phyloP scores from a whole-genome alignment of 2,329 filamentous ascomycete genomes.

The Colletotrichum cordylinicola region DNA sequence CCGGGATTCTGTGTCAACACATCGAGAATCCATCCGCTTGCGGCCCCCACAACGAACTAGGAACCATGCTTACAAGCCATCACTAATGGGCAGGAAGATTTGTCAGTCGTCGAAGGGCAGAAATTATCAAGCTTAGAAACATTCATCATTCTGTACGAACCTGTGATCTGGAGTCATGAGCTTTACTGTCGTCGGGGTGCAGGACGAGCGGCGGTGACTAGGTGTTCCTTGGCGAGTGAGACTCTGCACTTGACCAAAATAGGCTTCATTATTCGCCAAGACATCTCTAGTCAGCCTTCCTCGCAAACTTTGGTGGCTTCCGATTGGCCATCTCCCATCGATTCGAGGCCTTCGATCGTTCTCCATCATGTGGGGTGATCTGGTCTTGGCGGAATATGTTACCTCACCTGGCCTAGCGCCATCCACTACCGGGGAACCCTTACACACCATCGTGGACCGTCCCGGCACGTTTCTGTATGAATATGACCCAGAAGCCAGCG shows the following conservation, averaged over 20 bases:
- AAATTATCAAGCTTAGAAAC: neutral
- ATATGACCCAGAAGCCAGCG: neutral
- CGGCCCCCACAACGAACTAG: neutral
- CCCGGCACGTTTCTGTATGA: neutral
- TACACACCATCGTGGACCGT: neutral
- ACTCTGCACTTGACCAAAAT: neutral
- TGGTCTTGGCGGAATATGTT: neutral
- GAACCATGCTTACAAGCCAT: neutral
- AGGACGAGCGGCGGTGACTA: neutral
- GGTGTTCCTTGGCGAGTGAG: neutral
- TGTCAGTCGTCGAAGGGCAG: neutral
- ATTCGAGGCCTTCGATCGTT: neutral
- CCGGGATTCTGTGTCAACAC: neutral
- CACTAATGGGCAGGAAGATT: neutral
- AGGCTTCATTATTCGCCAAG: neutral
- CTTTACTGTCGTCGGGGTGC: neutral
- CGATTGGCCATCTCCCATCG: neutral
- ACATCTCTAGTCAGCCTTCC: neutral
- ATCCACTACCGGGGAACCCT: neutral
- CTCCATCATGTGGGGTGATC: neutral
- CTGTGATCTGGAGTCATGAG: neutral
- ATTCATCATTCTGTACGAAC: rapidly evolving
- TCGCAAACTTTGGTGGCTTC: neutral
- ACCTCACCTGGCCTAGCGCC: neutral
- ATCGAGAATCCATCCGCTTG: neutral